These are phyloP conservation scores for Tolypocladium ophioglossoides DNA, from an alignment of 2,329 filamentous ascomycete species.

Conservation along the genomic window DNA sequence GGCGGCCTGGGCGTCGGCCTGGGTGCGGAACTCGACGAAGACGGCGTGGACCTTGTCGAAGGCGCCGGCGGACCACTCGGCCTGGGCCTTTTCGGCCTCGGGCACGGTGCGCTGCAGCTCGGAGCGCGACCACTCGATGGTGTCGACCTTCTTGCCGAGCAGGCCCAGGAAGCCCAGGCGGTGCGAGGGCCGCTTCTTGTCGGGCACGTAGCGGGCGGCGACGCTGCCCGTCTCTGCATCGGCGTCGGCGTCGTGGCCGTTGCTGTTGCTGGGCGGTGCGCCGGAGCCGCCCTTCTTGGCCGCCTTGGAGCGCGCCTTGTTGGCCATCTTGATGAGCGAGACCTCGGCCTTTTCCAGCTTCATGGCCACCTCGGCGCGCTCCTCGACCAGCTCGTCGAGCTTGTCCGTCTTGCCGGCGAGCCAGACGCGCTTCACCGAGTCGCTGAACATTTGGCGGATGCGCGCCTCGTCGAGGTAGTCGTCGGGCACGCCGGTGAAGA, in stretches of 20 bases:
- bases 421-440: conserved; percentile 75
- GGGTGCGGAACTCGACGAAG: conserved; percentile 85
- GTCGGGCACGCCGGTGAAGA: conserved; percentile 80
- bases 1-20: conserved; percentile 74
- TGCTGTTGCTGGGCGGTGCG: conserved; percentile 1
- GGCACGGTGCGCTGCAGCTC: conserved; percentile 45
- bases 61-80: conserved; percentile 52
- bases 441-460: conserved; percentile 66
- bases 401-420: conserved; percentile 62
- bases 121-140: conserved; percentile 71
- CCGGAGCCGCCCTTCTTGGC: conserved; percentile 20
- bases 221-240: conserved; percentile 56
- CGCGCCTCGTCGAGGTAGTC: conserved; percentile 65
- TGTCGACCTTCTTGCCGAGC: conserved; percentile 62
- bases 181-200: conserved; percentile 61
- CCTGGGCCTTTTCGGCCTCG: conserved; percentile 53
- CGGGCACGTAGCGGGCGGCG: conserved; percentile 56
- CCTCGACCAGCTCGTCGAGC: conserved; percentile 66
- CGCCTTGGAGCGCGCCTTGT: conserved; percentile 25
- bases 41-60: conserved; percentile 58
- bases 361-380: conserved; percentile 64
- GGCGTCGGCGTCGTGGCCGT: conserved; percentile 13
- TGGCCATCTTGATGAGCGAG: conserved; percentile 57
- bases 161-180: conserved; percentile 52
- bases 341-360: conserved; percentile 79